Evolutionary conservation across 202 grass and related monocot genomes (phyloP).

Genomic region (Carex arenaria): DNA sequence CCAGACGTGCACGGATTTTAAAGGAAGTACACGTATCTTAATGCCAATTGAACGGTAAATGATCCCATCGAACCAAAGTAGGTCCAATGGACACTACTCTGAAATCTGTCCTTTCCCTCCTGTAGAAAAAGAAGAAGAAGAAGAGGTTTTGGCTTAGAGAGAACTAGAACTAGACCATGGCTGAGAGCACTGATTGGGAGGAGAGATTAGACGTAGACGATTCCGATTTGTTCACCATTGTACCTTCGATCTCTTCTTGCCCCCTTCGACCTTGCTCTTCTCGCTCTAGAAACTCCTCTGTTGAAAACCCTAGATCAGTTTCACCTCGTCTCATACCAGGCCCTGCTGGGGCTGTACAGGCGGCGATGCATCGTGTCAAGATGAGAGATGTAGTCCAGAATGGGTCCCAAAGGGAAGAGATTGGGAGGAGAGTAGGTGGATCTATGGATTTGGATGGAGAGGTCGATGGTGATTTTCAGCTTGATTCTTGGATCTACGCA

Average conservation of each 20-base stretch:
- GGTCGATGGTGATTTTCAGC: conserved; percentile 52
- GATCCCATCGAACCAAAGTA: no score
- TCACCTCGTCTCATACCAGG: conserved; percentile 24
- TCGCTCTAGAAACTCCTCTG: not conserved
- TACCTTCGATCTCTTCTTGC: not conserved
- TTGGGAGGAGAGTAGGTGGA: not conserved
- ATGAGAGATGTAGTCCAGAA: not conserved
- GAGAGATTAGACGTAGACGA: conserved; percentile 61
- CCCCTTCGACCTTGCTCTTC: conserved; percentile 11
- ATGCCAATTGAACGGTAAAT: no score
- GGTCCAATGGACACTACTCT: no score
- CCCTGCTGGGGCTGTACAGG: conserved; percentile 35
- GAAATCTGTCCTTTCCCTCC: not conserved
- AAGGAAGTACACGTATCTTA: no score
- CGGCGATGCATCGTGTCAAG: conserved; percentile 17
- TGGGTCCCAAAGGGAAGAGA: not conserved
- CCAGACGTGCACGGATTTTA: no score
- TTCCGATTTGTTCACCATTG: conserved; percentile 35
- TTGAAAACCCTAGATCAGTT: not conserved
- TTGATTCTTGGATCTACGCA: conserved; percentile 55
- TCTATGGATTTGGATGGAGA: not conserved
- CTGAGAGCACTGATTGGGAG: conserved; percentile 21
- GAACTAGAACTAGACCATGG: not conserved
- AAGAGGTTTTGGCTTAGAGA: not conserved
- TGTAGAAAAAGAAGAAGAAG: not conserved